Conservation (phyloP, 176 grass and related monocot species). For the Lolium multiflorum region DNA sequence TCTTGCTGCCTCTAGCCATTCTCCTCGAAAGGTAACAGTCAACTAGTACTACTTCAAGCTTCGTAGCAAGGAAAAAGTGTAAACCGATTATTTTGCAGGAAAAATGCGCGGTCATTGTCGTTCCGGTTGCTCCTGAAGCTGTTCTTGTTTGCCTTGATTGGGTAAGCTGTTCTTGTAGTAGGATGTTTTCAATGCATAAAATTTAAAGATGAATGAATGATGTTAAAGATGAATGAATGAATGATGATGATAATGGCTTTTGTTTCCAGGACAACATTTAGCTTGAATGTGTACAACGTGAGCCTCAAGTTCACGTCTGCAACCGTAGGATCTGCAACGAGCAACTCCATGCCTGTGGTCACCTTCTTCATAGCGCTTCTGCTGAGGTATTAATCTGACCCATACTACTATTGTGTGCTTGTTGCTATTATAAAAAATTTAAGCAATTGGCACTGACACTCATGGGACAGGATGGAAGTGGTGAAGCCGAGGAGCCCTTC, state of each 20-base stretch:
- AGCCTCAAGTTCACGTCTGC: conserved; percentile 74
- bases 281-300: conserved; percentile 60
- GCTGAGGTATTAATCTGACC: conserved; percentile 39
- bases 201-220: background rate
- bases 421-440: background rate
- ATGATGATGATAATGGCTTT: background rate
- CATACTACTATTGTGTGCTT: background rate
- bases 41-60: background rate
- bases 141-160: conserved; percentile 67
- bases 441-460: background rate
- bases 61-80: no score
- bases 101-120: conserved; percentile 48
- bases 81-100: conserved; percentile 41
- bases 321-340: conserved; percentile 61
- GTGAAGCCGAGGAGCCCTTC: conserved; percentile 46
- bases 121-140: conserved; percentile 62
- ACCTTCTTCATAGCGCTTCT: conserved; percentile 76
- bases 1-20: conserved; percentile 63
- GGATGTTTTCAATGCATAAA: background rate
- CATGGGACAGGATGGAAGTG: conserved; percentile 54
- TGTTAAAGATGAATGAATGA: no score
- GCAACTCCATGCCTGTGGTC: conserved; percentile 64
- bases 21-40: conserved; percentile 33
- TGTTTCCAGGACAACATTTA: conserved; percentile 52
- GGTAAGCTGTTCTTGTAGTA: background rate